A percentile compares a stretch with the other conserved stretches of the same genome.
Evolutionary conservation across 148 eudicot genomes (phyloP).

Genomic region (Fagopyrum esculentum): DNA sequence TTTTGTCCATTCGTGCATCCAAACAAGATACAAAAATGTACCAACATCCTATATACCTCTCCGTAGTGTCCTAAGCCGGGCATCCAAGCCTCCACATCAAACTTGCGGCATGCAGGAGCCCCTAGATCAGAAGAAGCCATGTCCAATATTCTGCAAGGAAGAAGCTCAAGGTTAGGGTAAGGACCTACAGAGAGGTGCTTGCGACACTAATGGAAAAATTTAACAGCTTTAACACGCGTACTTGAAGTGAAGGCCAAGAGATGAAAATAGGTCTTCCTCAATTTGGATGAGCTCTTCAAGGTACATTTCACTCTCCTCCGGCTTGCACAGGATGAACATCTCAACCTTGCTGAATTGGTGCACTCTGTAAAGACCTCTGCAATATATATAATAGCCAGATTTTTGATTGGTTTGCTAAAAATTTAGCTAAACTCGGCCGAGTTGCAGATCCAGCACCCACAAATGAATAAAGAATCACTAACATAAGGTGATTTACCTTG

Average conservation of each 20-base stretch:
- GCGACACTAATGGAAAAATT: background rate
- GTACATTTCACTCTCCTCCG: constrained; percentile 72
- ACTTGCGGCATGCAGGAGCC: constrained; percentile 93
- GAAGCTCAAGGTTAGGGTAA: background rate
- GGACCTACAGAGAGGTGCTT: background rate
- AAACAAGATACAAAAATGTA: background rate
- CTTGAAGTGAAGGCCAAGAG: constrained; percentile 86
- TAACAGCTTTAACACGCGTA: constrained; percentile 18
- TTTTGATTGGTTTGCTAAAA: constrained; percentile 15
- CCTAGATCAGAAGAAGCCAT: constrained; percentile 90
- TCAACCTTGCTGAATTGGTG: constrained; percentile 97
- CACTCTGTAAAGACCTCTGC: constrained; percentile 89
- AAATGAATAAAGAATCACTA: background rate
- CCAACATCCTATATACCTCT: constrained; percentile 41
- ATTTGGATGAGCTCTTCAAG: constrained; percentile 79
- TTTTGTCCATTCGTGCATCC: no score
- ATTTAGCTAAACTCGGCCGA: background rate
- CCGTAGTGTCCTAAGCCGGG: constrained; percentile 91
- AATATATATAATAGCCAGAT: constrained; percentile 16
- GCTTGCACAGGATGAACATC: constrained; percentile 82
- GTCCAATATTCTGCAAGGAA: constrained; percentile 64
- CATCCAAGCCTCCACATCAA: constrained; percentile 97
- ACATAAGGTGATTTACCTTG: constrained; percentile 40
- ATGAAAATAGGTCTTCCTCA: constrained; percentile 75
- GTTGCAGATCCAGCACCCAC: no score